A percentile compares a stretch with the other conserved stretches of the same genome.
Conservation (phyloP, 1,139 yeast species). For the Hemisphaericaspora lyxosophila region DNA sequence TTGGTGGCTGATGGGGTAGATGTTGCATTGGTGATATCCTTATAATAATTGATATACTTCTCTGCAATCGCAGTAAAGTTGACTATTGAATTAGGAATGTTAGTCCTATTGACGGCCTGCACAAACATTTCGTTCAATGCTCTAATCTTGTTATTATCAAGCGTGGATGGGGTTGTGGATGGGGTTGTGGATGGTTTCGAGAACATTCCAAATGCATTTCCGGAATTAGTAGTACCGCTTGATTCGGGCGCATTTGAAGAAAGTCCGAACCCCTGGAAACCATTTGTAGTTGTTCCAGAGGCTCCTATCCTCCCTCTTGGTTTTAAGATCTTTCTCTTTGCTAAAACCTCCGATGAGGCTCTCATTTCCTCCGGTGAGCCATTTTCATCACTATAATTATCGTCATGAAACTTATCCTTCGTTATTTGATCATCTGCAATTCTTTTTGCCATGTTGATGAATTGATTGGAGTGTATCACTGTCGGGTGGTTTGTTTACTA, state of each 20-base stretch:
- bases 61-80: constrained; percentile 57
- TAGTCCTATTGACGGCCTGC: constrained; percentile 45
- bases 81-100: constrained; percentile 49
- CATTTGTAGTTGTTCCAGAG: constrained; percentile 7
- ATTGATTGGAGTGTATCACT: not conserved
- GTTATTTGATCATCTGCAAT: constrained; percentile 61
- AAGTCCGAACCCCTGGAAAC: constrained; percentile 11
- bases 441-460: constrained; percentile 57
- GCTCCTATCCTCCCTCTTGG: constrained; percentile 41
- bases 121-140: constrained; percentile 72
- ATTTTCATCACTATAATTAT: constrained; percentile 33
- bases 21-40: constrained; percentile 34
- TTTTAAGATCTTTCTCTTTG: constrained; percentile 64
- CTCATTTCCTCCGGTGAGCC: constrained; percentile 22
- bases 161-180: no score
- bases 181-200: not conserved
- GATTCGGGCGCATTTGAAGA: not conserved
- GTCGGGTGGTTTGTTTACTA: not conserved
- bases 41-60: constrained; percentile 60
- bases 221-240: constrained; percentile 1
- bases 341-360: constrained; percentile 65
- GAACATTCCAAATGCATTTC: constrained; percentile 4
- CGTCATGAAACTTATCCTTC: constrained; percentile 37
- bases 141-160: constrained; percentile 46
- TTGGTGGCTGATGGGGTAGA: not conserved